Evolutionary conservation across 164 flowering plant genomes (phyloP), one percentile per base, ranked within the genome.

Genomic region (Sextonia rubra): DNA sequence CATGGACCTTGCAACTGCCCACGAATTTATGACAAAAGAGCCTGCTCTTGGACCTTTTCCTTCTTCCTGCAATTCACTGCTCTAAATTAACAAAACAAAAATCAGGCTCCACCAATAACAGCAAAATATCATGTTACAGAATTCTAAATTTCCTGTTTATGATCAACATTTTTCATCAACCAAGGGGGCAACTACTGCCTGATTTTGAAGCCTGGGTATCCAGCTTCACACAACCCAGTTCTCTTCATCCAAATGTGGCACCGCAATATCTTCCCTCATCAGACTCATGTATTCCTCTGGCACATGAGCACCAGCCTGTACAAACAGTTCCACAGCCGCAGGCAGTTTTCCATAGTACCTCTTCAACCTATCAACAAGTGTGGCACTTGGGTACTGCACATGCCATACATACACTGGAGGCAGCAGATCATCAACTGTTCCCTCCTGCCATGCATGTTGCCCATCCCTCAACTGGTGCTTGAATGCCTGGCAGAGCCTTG

Each of bases 381-480:
- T 82, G 49, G 30, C 60, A 12, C 70, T 48, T 15, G 69, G 47
- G 49, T 82, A 80, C 26, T 47, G 79, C 29, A 80, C 78, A 77
- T 86, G 89, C 89, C 89, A 87, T 25, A 87, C 89, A 75, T 82
- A 82, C 18, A 83, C 84, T 0, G 91, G 91, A 76, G 87, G 89
- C 68, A 87, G 55, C 58, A 86, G 44, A 71, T 87, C 85, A 71
- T 84, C 86, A 69, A 87, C 30, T 9, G 80, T 80, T 48, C 87
- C 89, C 64, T 83, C 86, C 77, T 87, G 91, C 89, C 91, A 86
- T 69, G 85, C 89, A 69, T 84, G 91, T 60, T 84, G 86, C 56
- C 91, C 91, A 70, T 82, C 86, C 71, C 91, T 80, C 84, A 81
- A 78, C 79, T 87, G 91, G 80, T 84, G 90, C 71, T 87, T 87